Conservation (phyloP, 306 rosid genomes). For the Hylodesmum podocarpum region DNA sequence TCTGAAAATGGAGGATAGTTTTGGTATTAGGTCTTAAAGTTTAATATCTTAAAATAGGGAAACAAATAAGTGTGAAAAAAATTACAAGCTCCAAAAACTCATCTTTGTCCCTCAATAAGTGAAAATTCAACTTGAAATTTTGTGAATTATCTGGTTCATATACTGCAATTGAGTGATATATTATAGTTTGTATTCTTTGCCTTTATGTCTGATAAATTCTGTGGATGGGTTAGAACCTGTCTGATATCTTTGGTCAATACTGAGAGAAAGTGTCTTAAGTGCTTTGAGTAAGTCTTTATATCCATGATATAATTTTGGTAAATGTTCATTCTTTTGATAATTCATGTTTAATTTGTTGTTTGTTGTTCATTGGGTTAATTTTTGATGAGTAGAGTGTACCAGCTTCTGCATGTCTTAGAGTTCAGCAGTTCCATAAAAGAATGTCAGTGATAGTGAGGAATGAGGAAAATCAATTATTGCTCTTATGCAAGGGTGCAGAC, state of each 20-base stretch:
- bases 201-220: neutral
- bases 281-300: neutral
- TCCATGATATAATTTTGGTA: neutral
- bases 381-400: slow-evolving; percentile 54
- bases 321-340: neutral
- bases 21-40: neutral
- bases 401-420: slow-evolving; percentile 77
- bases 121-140: neutral
- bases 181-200: neutral
- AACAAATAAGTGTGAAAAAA: neutral
- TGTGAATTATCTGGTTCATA: neutral
- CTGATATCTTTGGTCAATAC: slow-evolving; percentile 16
- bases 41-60: neutral
- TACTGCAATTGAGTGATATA: neutral
- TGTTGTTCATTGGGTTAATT: slow-evolving; percentile 24
- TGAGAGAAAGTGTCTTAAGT: neutral
- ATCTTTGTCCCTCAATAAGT: neutral
- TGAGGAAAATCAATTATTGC: slow-evolving; percentile 59
- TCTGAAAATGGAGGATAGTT: neutral
- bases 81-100: neutral
- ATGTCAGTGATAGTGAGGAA: slow-evolving; percentile 90
- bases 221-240: neutral
- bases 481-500: slow-evolving; percentile 95
- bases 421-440: slow-evolving; percentile 91
- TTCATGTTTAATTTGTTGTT: slow-evolving; percentile 18